Percentiles rank a stretch among this genome's conserved stretches.
Evolutionary conservation across 139 green algal genomes (phyloP).

Genomic region (Raphidocelis subcapitata): DNA sequence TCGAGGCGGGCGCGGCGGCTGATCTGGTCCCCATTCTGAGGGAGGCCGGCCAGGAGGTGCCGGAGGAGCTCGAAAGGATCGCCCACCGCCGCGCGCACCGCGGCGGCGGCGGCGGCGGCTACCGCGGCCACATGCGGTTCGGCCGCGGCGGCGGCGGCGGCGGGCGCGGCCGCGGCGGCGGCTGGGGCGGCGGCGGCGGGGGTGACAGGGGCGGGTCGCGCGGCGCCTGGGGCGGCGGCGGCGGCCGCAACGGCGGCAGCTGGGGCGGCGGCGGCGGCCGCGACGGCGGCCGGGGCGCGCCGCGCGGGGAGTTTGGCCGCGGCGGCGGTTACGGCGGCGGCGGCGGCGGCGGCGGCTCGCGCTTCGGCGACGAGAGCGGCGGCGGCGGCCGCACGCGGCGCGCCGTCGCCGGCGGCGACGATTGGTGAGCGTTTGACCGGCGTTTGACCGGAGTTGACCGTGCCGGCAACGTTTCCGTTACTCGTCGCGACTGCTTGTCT

Average conservation of each 20-base stretch:
- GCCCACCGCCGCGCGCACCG: conserved; percentile 52
- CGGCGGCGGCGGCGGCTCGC: no score
- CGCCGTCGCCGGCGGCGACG: no score
- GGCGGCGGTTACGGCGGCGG: background rate
- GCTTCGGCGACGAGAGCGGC: no score
- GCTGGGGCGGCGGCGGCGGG: background rate
- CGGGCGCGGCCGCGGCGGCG: conserved; percentile 1
- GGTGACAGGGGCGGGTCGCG: conserved; percentile 14
- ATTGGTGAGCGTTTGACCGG: no score
- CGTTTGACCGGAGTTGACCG: no score
- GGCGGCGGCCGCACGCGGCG: no score
- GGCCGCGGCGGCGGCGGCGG: background rate
- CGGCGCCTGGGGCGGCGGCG: conserved; percentile 6
- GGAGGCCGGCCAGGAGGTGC: conserved; percentile 52
- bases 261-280: background rate
- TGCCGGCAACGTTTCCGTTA: no score
- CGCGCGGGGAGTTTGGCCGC: background rate
- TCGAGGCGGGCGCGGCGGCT: conserved; percentile 44
- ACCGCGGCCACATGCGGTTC: background rate
- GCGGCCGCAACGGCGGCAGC: conserved; percentile 26
- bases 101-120: conserved; percentile 8
- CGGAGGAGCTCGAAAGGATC: conserved; percentile 58
- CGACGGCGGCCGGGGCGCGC: background rate
- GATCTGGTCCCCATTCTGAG: conserved; percentile 53
- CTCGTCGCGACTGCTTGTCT: no score